Evolutionary conservation across 2,329 filamentous ascomycete genomes (phyloP), one percentile per base, ranked within the genome.

Genomic region (Davidsoniella neocaledoniae): DNA sequence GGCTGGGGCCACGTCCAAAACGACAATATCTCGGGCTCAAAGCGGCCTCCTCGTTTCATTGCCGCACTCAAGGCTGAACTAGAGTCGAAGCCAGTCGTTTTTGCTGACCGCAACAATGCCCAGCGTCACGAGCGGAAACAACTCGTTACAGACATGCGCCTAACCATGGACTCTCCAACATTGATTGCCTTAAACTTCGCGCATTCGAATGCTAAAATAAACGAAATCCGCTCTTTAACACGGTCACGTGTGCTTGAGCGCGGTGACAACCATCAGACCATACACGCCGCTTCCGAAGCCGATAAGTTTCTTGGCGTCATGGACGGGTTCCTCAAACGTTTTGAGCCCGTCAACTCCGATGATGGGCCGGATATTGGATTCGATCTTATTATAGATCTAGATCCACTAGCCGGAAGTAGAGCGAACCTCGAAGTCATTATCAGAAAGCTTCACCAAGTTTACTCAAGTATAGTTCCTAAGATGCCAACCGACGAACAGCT

Each of bases 191-290:
- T 98, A 10, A 83, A 96, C 58, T 98, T 88, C 60, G 80, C 85
- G 5, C 91, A 96, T 60, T 77, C 87, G 51, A 69, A 94, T 59
- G 76, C 83, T 48, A 68, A 86, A 55, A 74, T 91, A 6, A 73
- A 83, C 46, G 70, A 76, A 29, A 85, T 96, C 54, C 76, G 84
- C 42, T 69, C 76, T 51, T 71, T 90, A 23, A 94, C 87, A 1
- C 80, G 77, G 51, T 74, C 80, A 55, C 80, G 91, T 46, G 86
- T 98, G 1, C 68, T 95, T 17, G 73, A 77, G 5, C 82, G 91
- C 19, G 91, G 91, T 12, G 87, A 98, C 63, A 96, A 96, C 59
- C 91, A 98, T 63, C 91, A 98, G 66, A 98, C 91, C 0, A 96
- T 98, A 53, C 87, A 91, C 59, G 88, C 90, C 9, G 82, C 77